Percentiles rank a stretch among this genome's conserved stretches.
Evolutionary conservation across 371 early-diverging fungal species (phyloP).

Genomic region (Mortierella sp.): DNA sequence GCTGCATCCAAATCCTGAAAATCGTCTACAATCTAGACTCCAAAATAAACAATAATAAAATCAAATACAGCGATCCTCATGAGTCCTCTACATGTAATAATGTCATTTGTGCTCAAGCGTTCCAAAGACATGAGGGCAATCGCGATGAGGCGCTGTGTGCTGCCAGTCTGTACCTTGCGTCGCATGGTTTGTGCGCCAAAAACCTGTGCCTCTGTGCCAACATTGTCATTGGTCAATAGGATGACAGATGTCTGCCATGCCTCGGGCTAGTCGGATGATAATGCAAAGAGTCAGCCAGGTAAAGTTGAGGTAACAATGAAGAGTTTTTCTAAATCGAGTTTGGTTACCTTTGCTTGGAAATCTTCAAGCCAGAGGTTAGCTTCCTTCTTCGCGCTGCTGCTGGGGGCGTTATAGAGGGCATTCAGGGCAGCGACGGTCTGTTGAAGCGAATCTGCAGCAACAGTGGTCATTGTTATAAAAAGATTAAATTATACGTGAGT

Average conservation of each 20-base stretch:
- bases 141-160: neutral
- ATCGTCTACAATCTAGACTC: constrained; percentile 80
- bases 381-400: constrained; percentile 62
- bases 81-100: neutral
- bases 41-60: neutral
- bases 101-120: neutral
- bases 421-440: constrained; percentile 45
- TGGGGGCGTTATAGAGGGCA: constrained; percentile 47
- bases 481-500: neutral
- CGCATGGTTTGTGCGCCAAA: constrained; percentile 96
- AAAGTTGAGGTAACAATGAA: neutral
- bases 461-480: constrained; percentile 29
- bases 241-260: constrained; percentile 90
- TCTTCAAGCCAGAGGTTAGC: constrained; percentile 87
- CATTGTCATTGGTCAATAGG: constrained; percentile 69
- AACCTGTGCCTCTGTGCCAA: constrained; percentile 74
- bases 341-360: constrained; percentile 89
- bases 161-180: constrained; percentile 78
- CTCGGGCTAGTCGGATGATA: constrained; percentile 67
- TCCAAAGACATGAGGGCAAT: no score
- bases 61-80: neutral
- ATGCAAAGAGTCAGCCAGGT: neutral
- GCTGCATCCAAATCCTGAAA: constrained; percentile 78
- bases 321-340: constrained; percentile 2
- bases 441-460: constrained; percentile 33